A percentile compares a stretch with the other conserved stretches of the same genome.
phyloP scores from a whole-genome alignment of 345 rosid genomes.

The Salix viminalis region DNA sequence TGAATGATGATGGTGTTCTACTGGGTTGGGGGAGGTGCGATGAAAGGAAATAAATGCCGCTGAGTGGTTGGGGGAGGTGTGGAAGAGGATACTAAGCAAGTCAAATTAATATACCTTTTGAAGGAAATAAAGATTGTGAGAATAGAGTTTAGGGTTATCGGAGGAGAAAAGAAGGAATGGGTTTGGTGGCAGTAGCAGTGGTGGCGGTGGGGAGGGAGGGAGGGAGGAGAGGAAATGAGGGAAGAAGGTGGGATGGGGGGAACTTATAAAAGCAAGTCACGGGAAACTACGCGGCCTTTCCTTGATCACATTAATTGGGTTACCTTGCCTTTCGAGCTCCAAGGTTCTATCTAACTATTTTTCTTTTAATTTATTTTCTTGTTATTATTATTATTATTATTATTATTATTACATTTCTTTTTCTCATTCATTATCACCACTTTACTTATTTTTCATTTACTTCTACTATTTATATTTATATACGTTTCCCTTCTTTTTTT shows the following conservation, averaged over 20 bases:
- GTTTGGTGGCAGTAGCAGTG: not conserved
- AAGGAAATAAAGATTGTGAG: not conserved
- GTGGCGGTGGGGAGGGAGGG: not conserved
- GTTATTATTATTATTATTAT: not conserved
- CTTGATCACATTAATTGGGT: conserved; percentile 31
- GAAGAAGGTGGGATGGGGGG: not conserved
- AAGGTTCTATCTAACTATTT: not conserved
- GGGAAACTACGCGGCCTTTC: conserved; percentile 41
- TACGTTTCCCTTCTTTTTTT: too few relatives aligned
- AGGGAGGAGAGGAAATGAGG: not conserved
- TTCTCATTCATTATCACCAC: not conserved
- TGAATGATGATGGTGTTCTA: too few relatives aligned
- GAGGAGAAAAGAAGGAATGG: not conserved
- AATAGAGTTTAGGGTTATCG: not conserved
- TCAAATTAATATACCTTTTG: not conserved
- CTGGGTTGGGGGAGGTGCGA: not conserved
- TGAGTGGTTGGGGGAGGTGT: not conserved
- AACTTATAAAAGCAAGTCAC: conserved; percentile 32
- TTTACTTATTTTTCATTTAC: not conserved
- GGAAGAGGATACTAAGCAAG: not conserved
- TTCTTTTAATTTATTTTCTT: not conserved
- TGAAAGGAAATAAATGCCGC: not conserved
- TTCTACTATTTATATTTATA: not conserved
- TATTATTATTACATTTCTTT: not conserved
- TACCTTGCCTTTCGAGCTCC: not conserved